Base-by-base conservation (phyloP, 306 rosid genomes). In the Lupinus albus region DNA sequence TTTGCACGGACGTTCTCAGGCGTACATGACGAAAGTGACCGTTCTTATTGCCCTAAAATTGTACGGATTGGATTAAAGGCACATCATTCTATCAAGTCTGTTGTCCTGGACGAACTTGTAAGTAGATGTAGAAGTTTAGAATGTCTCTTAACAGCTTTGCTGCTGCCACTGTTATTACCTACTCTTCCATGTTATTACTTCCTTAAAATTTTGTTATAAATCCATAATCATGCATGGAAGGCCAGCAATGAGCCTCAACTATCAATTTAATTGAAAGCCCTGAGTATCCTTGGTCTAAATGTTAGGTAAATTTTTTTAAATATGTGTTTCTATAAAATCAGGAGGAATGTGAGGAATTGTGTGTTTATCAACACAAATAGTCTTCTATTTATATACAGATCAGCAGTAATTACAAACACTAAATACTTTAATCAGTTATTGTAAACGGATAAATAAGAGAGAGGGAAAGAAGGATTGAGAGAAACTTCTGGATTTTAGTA, bases 51-150 rank as follows among this genome's bases (percentile, higher is more conserved):
- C 71, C 98, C 98, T 35, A 92, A 92, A 71, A 74, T 87, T 81
- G 96, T 92, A 59, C 83, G 98, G 64, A 86, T 92, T 71, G 98
- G 98, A 82, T 85, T 92, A 13, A 87, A 80, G 76, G 84, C 86
- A 52, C 98, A 92, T 79, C 96, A 91, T 80, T 89, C 98, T 62
- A 88, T 92, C 73, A 90, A 86, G 78, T 62, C 89, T 12, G 96
- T 89, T 74, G 76, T 91, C 77, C 78, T 89, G 78, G 82, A 92
- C 30, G 89, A 92, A 73, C 87, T 87, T 81, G 98, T 92, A 81
- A 42, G 98, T 81, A 61, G 71, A 48, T 60, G 16, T 44, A 73
- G 20, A 61, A 72, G 38, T 71, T 53, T 64, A 60, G 42, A 44
- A 30, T 55, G 30, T 71, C 44, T 67, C 67, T 33, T 15, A 44